Conservation (phyloP, 2,329 filamentous ascomycete genomes). For the Alternaria angustiovoidea region DNA sequence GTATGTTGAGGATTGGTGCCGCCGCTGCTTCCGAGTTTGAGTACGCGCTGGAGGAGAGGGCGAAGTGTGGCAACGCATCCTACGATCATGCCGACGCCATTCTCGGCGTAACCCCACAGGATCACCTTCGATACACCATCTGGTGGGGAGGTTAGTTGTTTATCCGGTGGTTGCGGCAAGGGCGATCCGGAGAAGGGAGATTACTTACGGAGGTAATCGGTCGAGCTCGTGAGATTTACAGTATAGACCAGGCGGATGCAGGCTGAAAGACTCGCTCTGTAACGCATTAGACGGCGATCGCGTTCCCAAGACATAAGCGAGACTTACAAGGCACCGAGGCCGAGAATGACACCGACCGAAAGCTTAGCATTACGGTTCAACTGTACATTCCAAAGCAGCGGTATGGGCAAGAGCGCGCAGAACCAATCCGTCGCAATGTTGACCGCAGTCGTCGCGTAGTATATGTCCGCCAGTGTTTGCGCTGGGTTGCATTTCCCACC, state of each 20-base stretch:
- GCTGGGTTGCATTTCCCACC: slow-evolving; percentile 15
- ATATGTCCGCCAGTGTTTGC: slow-evolving; percentile 13
- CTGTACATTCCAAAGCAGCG: slow-evolving; percentile 16
- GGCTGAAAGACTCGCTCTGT: slow-evolving; percentile 15
- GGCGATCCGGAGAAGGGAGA: neutral
- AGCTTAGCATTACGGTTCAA: slow-evolving; percentile 17
- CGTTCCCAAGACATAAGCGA: slow-evolving; percentile 8
- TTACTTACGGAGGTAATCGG: slow-evolving; percentile 12
- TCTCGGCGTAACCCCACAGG: slow-evolving; percentile 16
- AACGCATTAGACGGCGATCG: slow-evolving; percentile 5
- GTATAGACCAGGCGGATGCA: slow-evolving; percentile 17
- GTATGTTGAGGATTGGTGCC: slow-evolving; percentile 5
- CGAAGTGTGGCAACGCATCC: slow-evolving; percentile 18
- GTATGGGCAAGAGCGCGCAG: slow-evolving; percentile 15
- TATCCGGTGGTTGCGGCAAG: neutral
- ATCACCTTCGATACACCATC: slow-evolving; percentile 14
- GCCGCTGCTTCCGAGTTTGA: slow-evolving; percentile 14
- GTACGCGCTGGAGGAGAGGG: slow-evolving; percentile 15
- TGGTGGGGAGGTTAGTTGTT: neutral
- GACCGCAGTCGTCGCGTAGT: slow-evolving; percentile 15
- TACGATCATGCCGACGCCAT: slow-evolving; percentile 16
- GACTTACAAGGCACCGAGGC: slow-evolving; percentile 18
- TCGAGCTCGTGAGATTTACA: slow-evolving; percentile 11
- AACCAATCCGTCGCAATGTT: slow-evolving; percentile 20
- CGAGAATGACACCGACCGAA: slow-evolving; percentile 18